Evolutionary conservation across 116 monocot species (phyloP).

Genomic region (Zostera marina): DNA sequence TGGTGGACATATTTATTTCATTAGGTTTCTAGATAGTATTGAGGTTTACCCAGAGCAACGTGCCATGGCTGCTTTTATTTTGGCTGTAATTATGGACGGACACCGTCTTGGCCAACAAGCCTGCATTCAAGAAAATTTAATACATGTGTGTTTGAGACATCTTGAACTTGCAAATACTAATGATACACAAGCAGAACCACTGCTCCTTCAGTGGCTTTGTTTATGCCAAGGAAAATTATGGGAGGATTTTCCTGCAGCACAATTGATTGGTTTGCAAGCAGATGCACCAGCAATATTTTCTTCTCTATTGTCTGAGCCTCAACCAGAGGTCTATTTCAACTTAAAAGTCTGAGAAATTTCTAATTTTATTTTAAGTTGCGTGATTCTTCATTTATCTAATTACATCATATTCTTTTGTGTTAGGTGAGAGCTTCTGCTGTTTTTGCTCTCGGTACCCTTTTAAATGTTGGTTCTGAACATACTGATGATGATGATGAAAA

Average conservation of each 20-base stretch:
- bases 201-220: slow-evolving; percentile 97
- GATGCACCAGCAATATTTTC: slow-evolving; percentile 48
- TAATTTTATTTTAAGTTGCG: background rate
- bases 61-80: slow-evolving; percentile 98
- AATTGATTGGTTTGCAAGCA: slow-evolving; percentile 48
- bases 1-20: slow-evolving; percentile 88
- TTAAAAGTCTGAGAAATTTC: background rate
- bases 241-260: slow-evolving; percentile 91
- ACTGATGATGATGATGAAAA: slow-evolving; percentile 90
- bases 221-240: slow-evolving; percentile 87
- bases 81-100: slow-evolving; percentile 93
- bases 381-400: background rate
- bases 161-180: slow-evolving; percentile 46
- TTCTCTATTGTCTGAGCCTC: slow-evolving; percentile 67
- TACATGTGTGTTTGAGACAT: slow-evolving; percentile 79
- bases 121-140: slow-evolving; percentile 60
- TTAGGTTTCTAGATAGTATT: slow-evolving; percentile 83
- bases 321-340: slow-evolving; percentile 59
- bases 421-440: slow-evolving; percentile 95
- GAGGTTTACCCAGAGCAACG: slow-evolving; percentile 93
- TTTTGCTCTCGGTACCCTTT: slow-evolving; percentile 80
- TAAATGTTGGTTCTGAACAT: slow-evolving; percentile 53
- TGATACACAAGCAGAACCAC: slow-evolving; percentile 77
- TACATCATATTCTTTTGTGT: slow-evolving; percentile 2
- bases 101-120: slow-evolving; percentile 78